Conservation (phyloP, 768 basidiomycete genomes). For the Xerocomellus intermedius region DNA sequence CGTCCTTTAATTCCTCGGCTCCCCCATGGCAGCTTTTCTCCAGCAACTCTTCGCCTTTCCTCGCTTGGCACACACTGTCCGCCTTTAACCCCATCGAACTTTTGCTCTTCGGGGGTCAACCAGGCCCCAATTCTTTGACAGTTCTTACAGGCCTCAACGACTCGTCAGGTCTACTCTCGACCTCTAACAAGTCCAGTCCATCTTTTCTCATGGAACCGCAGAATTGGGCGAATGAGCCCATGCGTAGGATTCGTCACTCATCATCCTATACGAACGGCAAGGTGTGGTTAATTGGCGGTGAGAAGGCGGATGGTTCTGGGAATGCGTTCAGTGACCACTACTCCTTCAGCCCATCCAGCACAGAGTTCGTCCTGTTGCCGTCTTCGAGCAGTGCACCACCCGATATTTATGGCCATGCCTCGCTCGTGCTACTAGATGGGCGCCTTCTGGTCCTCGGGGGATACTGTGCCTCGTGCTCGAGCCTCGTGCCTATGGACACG, state of each 20-base stretch:
- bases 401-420: constrained; percentile 70
- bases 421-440: constrained; percentile 67
- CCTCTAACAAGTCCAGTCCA: constrained; percentile 38
- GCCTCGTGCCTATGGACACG: constrained; percentile 53
- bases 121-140: constrained; percentile 55
- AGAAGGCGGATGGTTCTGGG: constrained; percentile 77
- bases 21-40: constrained; percentile 70
- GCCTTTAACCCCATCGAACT: constrained; percentile 53
- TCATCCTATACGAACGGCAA: constrained; percentile 50
- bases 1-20: constrained; percentile 53
- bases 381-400: constrained; percentile 53
- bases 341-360: constrained; percentile 49
- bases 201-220: constrained; percentile 46
- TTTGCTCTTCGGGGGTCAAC: constrained; percentile 76
- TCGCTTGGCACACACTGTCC: constrained; percentile 81
- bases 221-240: constrained; percentile 65
- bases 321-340: constrained; percentile 63
- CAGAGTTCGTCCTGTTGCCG: constrained; percentile 56
- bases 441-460: constrained; percentile 77
- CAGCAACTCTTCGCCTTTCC: constrained; percentile 50
- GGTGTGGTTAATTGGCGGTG: constrained; percentile 76
- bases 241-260: constrained; percentile 75
- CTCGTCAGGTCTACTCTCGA: constrained; percentile 59
- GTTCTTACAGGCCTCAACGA: constrained; percentile 53
- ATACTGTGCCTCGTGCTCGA: constrained; percentile 45